Base-by-base conservation (phyloP, 1,284 basidiomycete genomes). In the Filobasidium uniguttulatum region DNA sequence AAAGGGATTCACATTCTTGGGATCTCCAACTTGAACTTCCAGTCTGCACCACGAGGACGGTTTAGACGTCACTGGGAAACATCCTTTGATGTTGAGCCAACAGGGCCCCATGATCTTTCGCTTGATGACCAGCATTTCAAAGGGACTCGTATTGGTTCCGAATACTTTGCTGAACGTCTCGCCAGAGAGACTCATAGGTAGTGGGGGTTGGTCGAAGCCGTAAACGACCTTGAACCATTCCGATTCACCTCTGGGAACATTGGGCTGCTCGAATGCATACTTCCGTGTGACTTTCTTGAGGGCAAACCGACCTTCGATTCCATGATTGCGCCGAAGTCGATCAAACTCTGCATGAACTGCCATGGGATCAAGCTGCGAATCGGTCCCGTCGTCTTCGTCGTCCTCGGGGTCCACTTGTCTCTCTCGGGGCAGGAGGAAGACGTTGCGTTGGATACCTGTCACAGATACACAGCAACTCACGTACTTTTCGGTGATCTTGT, bases 41-140 rank as follows among this genome's bases (percentile, higher is more conserved):
- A 94, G 72, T 71, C 94, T 93, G 63, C 89, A 93, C 90, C 90
- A 96, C 0, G 86, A 91, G 17, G 84, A 76, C 8, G 83, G 82
- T 67, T 85, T 83, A 60, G 81, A 70, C 49, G 83, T 81, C 19
- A 87, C 70, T 40, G 77, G 69, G 29, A 82, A 79, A 22, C 54
- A 55, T 22, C 81, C 77, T 65, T 83, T 82, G 56, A 99, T 77
- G 53, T 83, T 77, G 45, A 99, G 73, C 94, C 93, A 98, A 66
- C 94, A 98, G 0, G 94, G 91, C 2, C 94, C 94, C 87, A 96
- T 97, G 56, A 98, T 96, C 70, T 89, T 90, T 31, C 90, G 80
- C 70, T 97, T 97, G 49, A 98, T 62, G 1, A 90, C 88, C n/a
- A 99, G 78, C 7, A 91, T 72, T 67, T 98, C 94, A 60, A 99